Percentiles rank a stretch among this genome's conserved stretches.
Conservation (phyloP, 257 asterid species). For the Solanum sparsipilum region DNA sequence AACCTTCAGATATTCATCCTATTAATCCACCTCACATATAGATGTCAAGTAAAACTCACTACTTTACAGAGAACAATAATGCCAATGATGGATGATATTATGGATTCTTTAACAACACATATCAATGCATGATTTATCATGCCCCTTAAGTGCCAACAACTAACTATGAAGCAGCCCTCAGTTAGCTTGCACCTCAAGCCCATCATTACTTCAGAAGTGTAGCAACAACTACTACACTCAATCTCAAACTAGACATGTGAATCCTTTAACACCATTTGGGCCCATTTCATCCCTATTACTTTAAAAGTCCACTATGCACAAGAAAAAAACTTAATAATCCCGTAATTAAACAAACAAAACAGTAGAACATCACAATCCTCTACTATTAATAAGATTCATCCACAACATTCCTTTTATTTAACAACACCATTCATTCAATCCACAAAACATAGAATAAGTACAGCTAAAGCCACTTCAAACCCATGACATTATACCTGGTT, state of each 20-base stretch:
- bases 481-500: slow-evolving; percentile 7
- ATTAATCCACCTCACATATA: not conserved
- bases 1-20: not conserved
- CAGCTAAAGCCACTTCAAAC: not conserved
- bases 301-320: not conserved
- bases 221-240: not conserved
- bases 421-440: not conserved
- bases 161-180: not conserved
- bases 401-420: not conserved
- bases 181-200: not conserved
- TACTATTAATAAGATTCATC: not conserved
- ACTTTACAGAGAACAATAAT: not conserved
- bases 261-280: not conserved
- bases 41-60: not conserved
- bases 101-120: not conserved
- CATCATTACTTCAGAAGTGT: not conserved
- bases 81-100: not conserved
- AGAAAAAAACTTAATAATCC: not conserved
- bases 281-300: not conserved
- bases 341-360: not conserved
- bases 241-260: not conserved
- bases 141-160: not conserved
- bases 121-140: not conserved
- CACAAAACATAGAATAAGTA: not conserved
- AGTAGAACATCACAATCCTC: not conserved